phyloP scores from a whole-genome alignment of 176 grass and related monocot species.

The Elaeis guineensis region DNA sequence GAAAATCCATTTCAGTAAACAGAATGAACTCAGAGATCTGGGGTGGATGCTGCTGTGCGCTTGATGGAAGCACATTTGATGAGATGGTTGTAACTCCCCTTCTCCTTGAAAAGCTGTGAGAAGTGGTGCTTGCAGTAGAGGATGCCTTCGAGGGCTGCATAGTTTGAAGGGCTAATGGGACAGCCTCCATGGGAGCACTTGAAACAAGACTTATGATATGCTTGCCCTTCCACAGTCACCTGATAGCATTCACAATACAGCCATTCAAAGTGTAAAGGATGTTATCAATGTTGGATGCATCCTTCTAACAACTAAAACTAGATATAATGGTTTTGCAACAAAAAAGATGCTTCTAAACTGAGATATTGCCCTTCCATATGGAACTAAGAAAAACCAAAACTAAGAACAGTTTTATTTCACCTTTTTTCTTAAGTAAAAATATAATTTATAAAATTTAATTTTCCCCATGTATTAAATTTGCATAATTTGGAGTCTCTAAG shows the following conservation, averaged over 20 bases:
- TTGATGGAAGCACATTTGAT: constrained; percentile 73
- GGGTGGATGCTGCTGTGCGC: constrained; percentile 23
- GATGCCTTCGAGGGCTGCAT: constrained; percentile 87
- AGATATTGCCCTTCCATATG: no score
- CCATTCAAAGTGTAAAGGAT: not conserved
- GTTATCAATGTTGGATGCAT: no score
- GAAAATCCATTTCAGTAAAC: no score
- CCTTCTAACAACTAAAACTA: no score
- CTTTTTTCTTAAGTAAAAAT: no score
- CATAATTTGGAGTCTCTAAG: no score
- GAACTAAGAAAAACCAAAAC: no score
- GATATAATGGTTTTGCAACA: no score
- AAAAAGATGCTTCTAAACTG: no score
- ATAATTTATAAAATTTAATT: no score
- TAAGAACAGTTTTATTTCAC: no score
- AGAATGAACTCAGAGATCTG: not conserved
- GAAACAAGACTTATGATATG: constrained; percentile 96
- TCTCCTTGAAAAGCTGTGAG: constrained; percentile 99
- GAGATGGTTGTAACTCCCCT: constrained; percentile 95
- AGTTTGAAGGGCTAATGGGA: constrained; percentile 77
- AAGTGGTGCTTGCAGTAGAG: constrained; percentile 99
- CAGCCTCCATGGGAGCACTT: constrained; percentile 97
- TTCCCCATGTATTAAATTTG: no score
- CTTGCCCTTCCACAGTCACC: constrained; percentile 84
- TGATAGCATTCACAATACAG: constrained; percentile 10